Conservation (phyloP, 2,329 filamentous ascomycete species). For the Neofusicoccum laricinum region DNA sequence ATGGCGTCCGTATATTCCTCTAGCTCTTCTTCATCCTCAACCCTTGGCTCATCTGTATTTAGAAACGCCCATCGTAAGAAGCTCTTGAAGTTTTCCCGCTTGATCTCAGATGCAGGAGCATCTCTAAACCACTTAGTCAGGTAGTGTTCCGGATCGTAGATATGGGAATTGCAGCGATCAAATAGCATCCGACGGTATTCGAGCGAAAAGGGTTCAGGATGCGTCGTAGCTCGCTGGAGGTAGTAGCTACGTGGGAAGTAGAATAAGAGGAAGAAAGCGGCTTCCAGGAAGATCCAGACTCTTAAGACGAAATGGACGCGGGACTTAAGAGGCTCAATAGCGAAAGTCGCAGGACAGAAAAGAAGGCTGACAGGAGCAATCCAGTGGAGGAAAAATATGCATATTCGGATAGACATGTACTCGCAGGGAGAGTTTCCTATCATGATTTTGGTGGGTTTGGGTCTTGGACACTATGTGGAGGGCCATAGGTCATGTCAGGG, state of each 20-base stretch:
- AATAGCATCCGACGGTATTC: constrained; percentile 57
- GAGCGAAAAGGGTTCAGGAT: constrained; percentile 46
- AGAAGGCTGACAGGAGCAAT: constrained; percentile 50
- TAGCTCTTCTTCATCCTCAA: constrained; percentile 49
- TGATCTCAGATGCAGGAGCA: constrained; percentile 55
- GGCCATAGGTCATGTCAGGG: too few relatives aligned
- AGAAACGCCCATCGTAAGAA: constrained; percentile 69
- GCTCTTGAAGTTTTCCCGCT: constrained; percentile 62
- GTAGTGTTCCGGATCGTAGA: constrained; percentile 56
- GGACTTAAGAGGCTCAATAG: constrained; percentile 14
- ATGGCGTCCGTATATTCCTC: constrained; percentile 54
- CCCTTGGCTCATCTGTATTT: constrained; percentile 46
- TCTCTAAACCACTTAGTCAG: constrained; percentile 64
- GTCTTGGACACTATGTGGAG: too few relatives aligned
- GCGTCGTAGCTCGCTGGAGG: constrained; percentile 51
- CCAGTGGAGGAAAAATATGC: constrained; percentile 48
- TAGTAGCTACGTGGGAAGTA: constrained; percentile 51
- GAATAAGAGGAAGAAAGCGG: constrained; percentile 52
- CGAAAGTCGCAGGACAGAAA: constrained; percentile 36
- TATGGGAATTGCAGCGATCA: constrained; percentile 52
- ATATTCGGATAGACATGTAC: constrained; percentile 47
- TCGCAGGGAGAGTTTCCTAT: constrained; percentile 38
- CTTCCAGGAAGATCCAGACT: constrained; percentile 49
- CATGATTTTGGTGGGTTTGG: constrained; percentile 25
- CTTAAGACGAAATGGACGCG: constrained; percentile 33